Evolutionary conservation across 169 alveolate genomes (phyloP), one percentile per base, ranked within the genome.

Genomic region (Eimeria sp.): DNA sequence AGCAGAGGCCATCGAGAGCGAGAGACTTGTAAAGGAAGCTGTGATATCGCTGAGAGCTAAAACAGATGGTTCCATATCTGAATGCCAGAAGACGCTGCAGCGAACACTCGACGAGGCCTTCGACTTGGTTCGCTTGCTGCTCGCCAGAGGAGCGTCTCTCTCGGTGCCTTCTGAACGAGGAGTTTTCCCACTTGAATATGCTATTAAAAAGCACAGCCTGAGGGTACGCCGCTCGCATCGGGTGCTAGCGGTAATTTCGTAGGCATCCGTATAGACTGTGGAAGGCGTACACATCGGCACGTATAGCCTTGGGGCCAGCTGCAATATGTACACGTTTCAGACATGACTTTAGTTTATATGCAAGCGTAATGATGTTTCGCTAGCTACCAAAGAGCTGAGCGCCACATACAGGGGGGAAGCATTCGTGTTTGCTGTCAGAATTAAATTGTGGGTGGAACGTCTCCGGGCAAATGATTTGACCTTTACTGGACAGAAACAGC

Each of bases 111-210:
- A 86, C 7, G 80, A 86, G 57, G 67, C 76, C 61, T 86, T 86
- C 30, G 92, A 86, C n/a, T 58, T 86, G 61, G 92, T 86, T 61
- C 92, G 92, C 20, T 61, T 86, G 80, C 57, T 86, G 61, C 43
- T 86, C n/a, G 92, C 75, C 47, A 78, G 80, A 34, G 92, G 92
- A 72, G 92, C 92, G 45, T 86, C 92, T n/a, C 49, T 61, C 25
- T 43, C 67, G 6, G 70, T 58, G 92, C 92, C 92, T 5, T 86
- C 92, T 43, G 92, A 86, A 18, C 30, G 49, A 40, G 92, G 92
- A 4, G 61, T 86, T 22, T 43, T 86, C 54, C 92, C 92, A 3
- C 92, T 86, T 49, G 92, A 86, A 61, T 58, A 86, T 58, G 54
- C 92, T n/a, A 86, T 86, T 9, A 61, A 86, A 80, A 86, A 86